These are phyloP conservation scores for Kodamaea lidongshanica DNA, from an alignment of 805 yeast genomes.

Conservation along the genomic window DNA sequence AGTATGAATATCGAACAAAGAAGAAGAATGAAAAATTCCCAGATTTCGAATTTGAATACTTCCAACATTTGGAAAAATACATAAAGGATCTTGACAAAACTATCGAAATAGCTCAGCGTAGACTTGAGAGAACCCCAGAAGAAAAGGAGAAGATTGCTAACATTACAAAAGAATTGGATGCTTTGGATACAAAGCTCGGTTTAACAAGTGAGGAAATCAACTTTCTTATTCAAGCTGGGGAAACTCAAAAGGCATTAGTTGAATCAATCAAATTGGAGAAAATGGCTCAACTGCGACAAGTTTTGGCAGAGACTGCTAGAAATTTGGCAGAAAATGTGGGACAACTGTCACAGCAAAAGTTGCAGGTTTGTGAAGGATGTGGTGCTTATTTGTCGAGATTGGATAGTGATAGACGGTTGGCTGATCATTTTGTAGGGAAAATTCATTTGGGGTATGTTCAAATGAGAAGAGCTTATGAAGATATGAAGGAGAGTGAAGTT, in stretches of 20 bases:
- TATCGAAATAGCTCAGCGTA: slow-evolving; percentile 54
- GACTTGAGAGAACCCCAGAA: slow-evolving; percentile 68
- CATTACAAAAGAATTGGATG: slow-evolving; percentile 53
- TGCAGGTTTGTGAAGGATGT: slow-evolving; percentile 85
- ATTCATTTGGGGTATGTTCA: slow-evolving; percentile 77
- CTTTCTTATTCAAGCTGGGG: slow-evolving; percentile 43
- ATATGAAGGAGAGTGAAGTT: slow-evolving; percentile 15
- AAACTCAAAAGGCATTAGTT: slow-evolving; percentile 45
- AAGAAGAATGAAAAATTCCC: slow-evolving; percentile 42
- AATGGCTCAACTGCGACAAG: slow-evolving; percentile 43
- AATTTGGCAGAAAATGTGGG: slow-evolving; percentile 66
- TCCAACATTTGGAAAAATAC: slow-evolving; percentile 46
- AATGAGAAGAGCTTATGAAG: slow-evolving; percentile 55
- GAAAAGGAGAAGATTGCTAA: slow-evolving; percentile 56
- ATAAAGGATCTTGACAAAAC: slow-evolving; percentile 62
- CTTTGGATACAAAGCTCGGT: slow-evolving; percentile 56
- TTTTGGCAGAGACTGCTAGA: slow-evolving; percentile 50
- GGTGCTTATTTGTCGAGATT: slow-evolving; percentile 82
- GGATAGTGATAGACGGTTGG: slow-evolving; percentile 82
- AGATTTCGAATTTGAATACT: slow-evolving; percentile 45
- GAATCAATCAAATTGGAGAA: slow-evolving; percentile 43
- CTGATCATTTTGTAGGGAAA: slow-evolving; percentile 86
- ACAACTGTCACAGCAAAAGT: slow-evolving; percentile 80
- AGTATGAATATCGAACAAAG: slow-evolving; percentile 51
- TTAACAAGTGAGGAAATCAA: slow-evolving; percentile 63